Evolutionary conservation across 176 grass and related monocot species (phyloP), one percentile per base, ranked within the genome.

Genomic region (Ensete glaucum): DNA sequence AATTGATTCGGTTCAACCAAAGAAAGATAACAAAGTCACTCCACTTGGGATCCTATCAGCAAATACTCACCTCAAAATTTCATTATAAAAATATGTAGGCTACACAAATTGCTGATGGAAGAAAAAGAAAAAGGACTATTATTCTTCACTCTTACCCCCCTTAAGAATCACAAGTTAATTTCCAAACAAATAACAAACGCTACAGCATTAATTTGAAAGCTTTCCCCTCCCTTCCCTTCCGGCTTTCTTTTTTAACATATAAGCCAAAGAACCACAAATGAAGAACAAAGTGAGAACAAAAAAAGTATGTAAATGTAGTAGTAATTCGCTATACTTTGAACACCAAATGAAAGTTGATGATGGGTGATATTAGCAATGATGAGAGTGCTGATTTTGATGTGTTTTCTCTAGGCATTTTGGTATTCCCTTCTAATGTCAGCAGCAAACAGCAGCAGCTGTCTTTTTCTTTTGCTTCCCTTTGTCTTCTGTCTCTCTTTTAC

Each of bases 331-430:
- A 12, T 58, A 17, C 55, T 58, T 58, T 15, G 55, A 58, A n/a
- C 15, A 62, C 57, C 57, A 62, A 62, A 62, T 19, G 57, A 62
- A 62, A 15, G 82, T 66, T 56, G 87, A 91, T 84, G 75, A 85
- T 43, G 71, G 59, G 54, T 79, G 79, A 85, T 84, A 60, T 43
- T 75, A 87, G 82, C 56, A 29, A 80, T 81, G 76, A 82, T 84
- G 50, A 69, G 72, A 76, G 81, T 76, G 82, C 77, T 75, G 66
- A 85, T 96, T 74, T 82, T 88, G 74, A 62, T 83, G 77, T 53
- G 87, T 78, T 64, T 76, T 76, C 79, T 89, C 87, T 84, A 86
- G 69, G 81, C 49, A 76, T 81, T 75, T 78, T 77, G 81, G 75
- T 58, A 76, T 59, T 43, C 74, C 74, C 58, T 64, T 24, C 56